A percentile compares a stretch with the other conserved stretches of the same genome.
phyloP scores from a whole-genome alignment of 768 basidiomycete genomes.

The Macrolepiota dolichaula region DNA sequence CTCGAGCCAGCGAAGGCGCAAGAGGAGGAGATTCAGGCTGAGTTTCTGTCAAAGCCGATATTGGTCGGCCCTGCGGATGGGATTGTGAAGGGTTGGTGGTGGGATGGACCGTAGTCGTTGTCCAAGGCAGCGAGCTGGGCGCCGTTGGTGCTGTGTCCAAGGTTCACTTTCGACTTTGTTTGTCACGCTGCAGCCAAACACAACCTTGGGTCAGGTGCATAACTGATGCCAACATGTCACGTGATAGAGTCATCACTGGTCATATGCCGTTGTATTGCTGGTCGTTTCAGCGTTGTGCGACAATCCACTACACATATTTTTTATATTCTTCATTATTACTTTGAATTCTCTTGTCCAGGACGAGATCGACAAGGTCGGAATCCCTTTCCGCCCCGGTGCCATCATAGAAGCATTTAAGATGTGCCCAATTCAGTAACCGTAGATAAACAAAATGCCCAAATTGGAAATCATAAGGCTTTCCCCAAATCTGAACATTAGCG shows the following conservation, averaged over 20 bases:
- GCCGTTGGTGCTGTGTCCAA: constrained; percentile 26
- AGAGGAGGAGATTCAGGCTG: constrained; percentile 7
- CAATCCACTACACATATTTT: too few relatives aligned
- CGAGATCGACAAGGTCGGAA: background rate
- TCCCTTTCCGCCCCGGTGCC: background rate
- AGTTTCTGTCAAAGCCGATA: background rate
- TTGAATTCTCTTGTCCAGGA: too few relatives aligned
- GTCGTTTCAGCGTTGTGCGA: too few relatives aligned
- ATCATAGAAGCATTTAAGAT: background rate
- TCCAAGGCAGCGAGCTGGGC: constrained; percentile 20
- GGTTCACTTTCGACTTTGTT: constrained; percentile 37
- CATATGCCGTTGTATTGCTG: too few relatives aligned
- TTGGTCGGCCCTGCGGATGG: background rate
- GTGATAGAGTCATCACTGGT: too few relatives aligned
- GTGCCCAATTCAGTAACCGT: background rate
- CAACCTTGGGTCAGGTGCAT: constrained; percentile 26
- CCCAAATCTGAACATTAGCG: constrained; percentile 28
- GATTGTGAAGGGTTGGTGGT: constrained; percentile 7
- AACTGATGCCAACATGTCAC: constrained; percentile 15
- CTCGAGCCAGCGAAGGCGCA: constrained; percentile 20
- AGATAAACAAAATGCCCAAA: constrained; percentile 44
- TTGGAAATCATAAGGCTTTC: constrained; percentile 40
- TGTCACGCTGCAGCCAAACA: constrained; percentile 26
- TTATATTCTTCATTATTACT: too few relatives aligned
- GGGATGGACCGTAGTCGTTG: constrained; percentile 22